These are phyloP conservation scores for Camelina hispida DNA, from an alignment of 345 rosid species.

Conservation along the genomic window DNA sequence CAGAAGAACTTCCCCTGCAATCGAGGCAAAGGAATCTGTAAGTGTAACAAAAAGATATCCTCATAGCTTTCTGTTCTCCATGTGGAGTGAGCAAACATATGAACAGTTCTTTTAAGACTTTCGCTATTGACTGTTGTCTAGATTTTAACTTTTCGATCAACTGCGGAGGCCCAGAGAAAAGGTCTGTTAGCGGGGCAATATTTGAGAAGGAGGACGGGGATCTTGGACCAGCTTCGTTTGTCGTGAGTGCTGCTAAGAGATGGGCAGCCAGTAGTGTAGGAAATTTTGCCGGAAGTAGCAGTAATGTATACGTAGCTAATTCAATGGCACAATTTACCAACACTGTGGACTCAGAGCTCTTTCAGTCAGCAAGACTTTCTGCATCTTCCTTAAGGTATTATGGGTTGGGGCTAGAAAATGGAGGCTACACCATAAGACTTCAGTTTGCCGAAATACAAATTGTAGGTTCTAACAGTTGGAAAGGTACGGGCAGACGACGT, in stretches of 20 bases:
- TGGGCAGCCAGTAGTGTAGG: constrained; percentile 69
- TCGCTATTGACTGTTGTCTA: constrained; percentile 27
- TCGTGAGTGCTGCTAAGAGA: constrained; percentile 48
- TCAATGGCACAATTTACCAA: constrained; percentile 41
- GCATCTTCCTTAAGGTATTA: constrained; percentile 49
- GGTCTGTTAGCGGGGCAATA: constrained; percentile 42
- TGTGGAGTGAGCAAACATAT: constrained; percentile 4
- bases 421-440: constrained; percentile 34
- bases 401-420: constrained; percentile 49
- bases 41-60: constrained; percentile 41
- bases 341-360: constrained; percentile 52
- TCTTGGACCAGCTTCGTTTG: constrained; percentile 67
- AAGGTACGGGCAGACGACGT: constrained; percentile 53
- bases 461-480: constrained; percentile 41
- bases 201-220: constrained; percentile 57
- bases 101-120: neutral
- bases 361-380: constrained; percentile 48
- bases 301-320: constrained; percentile 29
- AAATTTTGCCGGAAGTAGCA: constrained; percentile 40
- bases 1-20: constrained; percentile 71
- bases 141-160: constrained; percentile 67
- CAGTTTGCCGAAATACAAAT: constrained; percentile 43
- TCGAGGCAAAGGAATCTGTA: constrained; percentile 59
- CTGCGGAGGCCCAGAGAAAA: constrained; percentile 67
- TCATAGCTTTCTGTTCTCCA: neutral